Evolutionary conservation across 331 rosid species (phyloP).

Genomic region (Rhamnella rubrinervis): DNA sequence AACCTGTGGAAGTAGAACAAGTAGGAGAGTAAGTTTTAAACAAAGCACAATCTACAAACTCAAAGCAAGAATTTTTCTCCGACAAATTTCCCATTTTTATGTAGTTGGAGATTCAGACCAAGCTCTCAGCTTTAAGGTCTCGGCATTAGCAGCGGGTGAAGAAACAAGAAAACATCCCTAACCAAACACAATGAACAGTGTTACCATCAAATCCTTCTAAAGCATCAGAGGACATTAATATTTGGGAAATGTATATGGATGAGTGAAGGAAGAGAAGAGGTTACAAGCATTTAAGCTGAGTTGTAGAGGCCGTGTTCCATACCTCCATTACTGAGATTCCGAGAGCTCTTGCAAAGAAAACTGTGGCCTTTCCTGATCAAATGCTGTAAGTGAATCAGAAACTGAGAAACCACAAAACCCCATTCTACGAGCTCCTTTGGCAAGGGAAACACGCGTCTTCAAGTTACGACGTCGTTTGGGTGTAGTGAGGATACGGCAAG

Average conservation of each 20-base stretch:
- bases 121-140: conserved; percentile 79
- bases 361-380: too few relatives aligned
- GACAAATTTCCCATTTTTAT: neutral
- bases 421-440: too few relatives aligned
- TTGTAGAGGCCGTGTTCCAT: conserved; percentile 83
- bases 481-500: too few relatives aligned
- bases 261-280: conserved; percentile 3
- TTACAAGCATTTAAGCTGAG: conserved; percentile 96
- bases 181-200: conserved; percentile 11
- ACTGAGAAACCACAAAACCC: too few relatives aligned
- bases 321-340: conserved; percentile 48
- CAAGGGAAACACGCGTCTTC: too few relatives aligned
- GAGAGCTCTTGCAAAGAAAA: neutral
- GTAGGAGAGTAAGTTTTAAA: neutral
- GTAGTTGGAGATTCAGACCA: conserved; percentile 47
- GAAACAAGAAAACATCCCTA: conserved; percentile 97
- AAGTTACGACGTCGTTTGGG: too few relatives aligned
- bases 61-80: neutral
- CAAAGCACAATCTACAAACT: neutral
- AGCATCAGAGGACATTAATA: neutral
- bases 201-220: neutral
- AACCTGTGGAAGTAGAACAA: conserved; percentile 40
- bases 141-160: conserved; percentile 82
- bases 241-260: conserved; percentile 11
- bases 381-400: too few relatives aligned